phyloP scores from a whole-genome alignment of 139 green algal species.

The Volvox africanus region DNA sequence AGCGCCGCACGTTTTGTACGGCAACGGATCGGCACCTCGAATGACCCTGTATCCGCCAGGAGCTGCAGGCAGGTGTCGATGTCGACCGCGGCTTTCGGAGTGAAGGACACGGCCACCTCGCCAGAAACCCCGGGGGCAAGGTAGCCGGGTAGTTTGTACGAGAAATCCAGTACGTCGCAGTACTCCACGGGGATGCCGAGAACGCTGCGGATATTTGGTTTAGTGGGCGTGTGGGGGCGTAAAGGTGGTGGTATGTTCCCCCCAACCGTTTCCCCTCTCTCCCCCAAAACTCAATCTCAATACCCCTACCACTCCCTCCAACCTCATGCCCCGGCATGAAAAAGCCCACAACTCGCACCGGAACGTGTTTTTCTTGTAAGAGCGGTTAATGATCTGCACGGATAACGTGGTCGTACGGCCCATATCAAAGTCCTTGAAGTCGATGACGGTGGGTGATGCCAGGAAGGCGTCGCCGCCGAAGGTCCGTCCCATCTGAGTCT shows the following conservation, averaged over 20 bases:
- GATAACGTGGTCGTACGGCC: constrained; percentile 59
- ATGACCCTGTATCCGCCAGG: constrained; percentile 70
- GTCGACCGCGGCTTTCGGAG: constrained; percentile 72
- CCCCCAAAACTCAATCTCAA: no score
- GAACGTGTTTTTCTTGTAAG: constrained; percentile 74
- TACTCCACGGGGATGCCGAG: constrained; percentile 63
- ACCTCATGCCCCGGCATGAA: background rate
- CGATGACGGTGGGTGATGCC: constrained; percentile 59
- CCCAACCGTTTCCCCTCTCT: no score
- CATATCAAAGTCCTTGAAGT: constrained; percentile 73
- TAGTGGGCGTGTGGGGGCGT: background rate
- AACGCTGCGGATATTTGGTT: constrained; percentile 34
- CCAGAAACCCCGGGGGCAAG: constrained; percentile 69
- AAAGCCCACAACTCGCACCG: constrained; percentile 28
- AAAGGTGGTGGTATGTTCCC: background rate
- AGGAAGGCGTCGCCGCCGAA: constrained; percentile 76
- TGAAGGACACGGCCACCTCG: constrained; percentile 70
- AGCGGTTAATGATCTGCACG: constrained; percentile 75
- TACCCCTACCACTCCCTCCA: no score
- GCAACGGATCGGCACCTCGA: constrained; percentile 66
- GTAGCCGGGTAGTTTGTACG: constrained; percentile 71
- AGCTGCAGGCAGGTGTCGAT: constrained; percentile 64
- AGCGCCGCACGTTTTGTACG: constrained; percentile 65
- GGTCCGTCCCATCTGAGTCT: constrained; percentile 67
- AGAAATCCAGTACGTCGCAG: constrained; percentile 63